These are phyloP conservation scores for Malassezia sp. DNA, from an alignment of 1,284 basidiomycete species.

Conservation along the genomic window DNA sequence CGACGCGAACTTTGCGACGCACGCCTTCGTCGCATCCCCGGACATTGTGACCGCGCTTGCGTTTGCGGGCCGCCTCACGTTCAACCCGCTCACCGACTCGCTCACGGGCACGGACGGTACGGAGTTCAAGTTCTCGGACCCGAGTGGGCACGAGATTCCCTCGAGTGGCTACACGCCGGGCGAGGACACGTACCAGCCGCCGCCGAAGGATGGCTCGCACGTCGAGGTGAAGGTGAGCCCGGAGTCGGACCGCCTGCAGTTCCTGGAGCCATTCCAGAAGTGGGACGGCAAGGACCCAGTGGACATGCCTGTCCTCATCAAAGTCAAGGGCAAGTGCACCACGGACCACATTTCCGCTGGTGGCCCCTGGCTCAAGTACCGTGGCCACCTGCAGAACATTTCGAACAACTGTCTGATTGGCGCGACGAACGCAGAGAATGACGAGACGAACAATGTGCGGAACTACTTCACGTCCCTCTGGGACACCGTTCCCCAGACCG, in stretches of 20 bases:
- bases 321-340: slow-evolving; percentile 97
- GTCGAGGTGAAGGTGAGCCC: slow-evolving; percentile 81
- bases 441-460: slow-evolving; percentile 85
- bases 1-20: slow-evolving; percentile 97
- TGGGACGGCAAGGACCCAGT: slow-evolving; percentile 88
- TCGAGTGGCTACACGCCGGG: slow-evolving; percentile 90
- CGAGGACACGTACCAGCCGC: slow-evolving; percentile 91
- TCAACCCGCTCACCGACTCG: slow-evolving; percentile 90
- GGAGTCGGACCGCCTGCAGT: slow-evolving; percentile 84
- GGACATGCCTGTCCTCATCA: slow-evolving; percentile 87
- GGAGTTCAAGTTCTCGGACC: slow-evolving; percentile 89
- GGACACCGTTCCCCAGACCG: slow-evolving; percentile 72
- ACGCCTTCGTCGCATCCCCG: slow-evolving; percentile 95
- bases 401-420: slow-evolving; percentile 93
- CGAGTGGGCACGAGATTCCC: slow-evolving; percentile 80
- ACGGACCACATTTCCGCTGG: slow-evolving; percentile 66
- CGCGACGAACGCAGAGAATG: slow-evolving; percentile 88
- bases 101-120: slow-evolving; percentile 86
- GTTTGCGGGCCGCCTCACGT: slow-evolving; percentile 83
- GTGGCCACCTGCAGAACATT: slow-evolving; percentile 97
- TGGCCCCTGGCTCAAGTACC: slow-evolving; percentile 98
- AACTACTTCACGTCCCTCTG: slow-evolving; percentile 81
- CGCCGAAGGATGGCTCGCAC: slow-evolving; percentile 69
- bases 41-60: slow-evolving; percentile 95
- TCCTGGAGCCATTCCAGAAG: slow-evolving; percentile 75